Evolutionary conservation across 1,139 yeast species (phyloP), one percentile per base, ranked within the genome.

Genomic region (Geotrichum phurueaensis): DNA sequence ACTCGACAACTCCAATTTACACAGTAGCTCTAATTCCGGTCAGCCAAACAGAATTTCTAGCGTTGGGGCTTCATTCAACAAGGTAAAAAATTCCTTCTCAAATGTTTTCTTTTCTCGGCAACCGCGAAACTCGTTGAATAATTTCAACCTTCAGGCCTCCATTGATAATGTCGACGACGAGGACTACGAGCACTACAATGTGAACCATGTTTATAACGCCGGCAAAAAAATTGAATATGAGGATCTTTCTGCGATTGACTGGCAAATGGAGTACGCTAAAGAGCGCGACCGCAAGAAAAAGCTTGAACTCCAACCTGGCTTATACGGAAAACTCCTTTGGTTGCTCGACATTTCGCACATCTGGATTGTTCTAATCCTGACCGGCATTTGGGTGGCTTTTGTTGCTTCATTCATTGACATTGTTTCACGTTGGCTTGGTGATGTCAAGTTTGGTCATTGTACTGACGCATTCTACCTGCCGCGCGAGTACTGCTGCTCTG

Each of bases 361-460:
- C 22, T 62, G 62, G 62, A 58, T 62, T 33, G 61, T 62, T 6
- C 39, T 62, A 31, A 53, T 62, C 1, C 23, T 60, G 18, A 56
- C 64, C 45, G 61, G 65, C 27, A 36, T 59, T 51, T 60, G 62
- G 12, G 64, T 62, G 20, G 67, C 65, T 23, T 55, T 65, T 15
- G 62, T 63, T 5, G 63, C 65, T 23, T 65, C 67, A 9, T 63
- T 60, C 33, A 53, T 61, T 39, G 91, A 87, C 67, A 79, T 86
- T 64, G 71, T 79, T 0, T 78, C 89, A 0, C 84, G 81, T 31
- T 83, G 86, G 84, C 76, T 88, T 54, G 82, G 84, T 56, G 90
- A 87, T 65, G 66, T 86, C 56, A 82, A 84, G 62, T 71, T 72
- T 58, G 86, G 86, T 1, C 71, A 75, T 45, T 83, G 87, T 66